Base-by-base conservation (phyloP, 345 rosid species). In the Hibiscus tridactylites region DNA sequence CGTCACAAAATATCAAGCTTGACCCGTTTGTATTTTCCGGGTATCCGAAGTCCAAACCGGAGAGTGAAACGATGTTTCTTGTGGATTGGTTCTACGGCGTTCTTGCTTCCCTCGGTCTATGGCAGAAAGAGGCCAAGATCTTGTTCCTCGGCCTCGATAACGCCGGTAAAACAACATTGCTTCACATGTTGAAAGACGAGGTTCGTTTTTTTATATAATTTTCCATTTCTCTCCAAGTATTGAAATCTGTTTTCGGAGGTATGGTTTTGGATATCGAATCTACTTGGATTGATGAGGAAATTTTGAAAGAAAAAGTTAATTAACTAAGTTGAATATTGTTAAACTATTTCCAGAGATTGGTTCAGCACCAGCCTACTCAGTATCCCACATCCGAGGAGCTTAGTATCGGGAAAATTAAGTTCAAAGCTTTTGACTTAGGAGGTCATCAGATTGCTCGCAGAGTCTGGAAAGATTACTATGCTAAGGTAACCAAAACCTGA, bases 71-170 rank as follows among this genome's bases (percentile, higher is more conserved):
- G 62, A 90, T 92, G 96, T 90, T 92, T 77, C 75, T 90, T 26
- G 4, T 92, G 2, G 97, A 92, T 70, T 92, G 97, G 97, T 90
- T 90, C 78, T 90, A 92, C 58, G 88, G 92, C 0, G 89, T 92
- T 16, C 84, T 92, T 16, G 88, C 92, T 17, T 87, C 94, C 28
- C 86, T 90, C 19, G 97, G 97, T 17, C 72, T 90, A 46, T 87
- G 92, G 91, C 94, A 92, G 75, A 92, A 92, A 57, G 96, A 92
- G 73, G 97, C 97, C 49, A 90, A 92, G 90, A 92, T 92, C 83
- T 79, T 92, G 86, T 92, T 92, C 75, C 75, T 88, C 13, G 97
- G 96, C 39, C 96, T 92, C 62, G 96, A 92, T 83, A 92, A 92
- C 73, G 92, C 96, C 59, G 96, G 97, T 10, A 92, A 92, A 83